Evolutionary conservation across 2,329 filamentous ascomycete genomes (phyloP).

Genomic region (Paraphoma chrysanthemicola): DNA sequence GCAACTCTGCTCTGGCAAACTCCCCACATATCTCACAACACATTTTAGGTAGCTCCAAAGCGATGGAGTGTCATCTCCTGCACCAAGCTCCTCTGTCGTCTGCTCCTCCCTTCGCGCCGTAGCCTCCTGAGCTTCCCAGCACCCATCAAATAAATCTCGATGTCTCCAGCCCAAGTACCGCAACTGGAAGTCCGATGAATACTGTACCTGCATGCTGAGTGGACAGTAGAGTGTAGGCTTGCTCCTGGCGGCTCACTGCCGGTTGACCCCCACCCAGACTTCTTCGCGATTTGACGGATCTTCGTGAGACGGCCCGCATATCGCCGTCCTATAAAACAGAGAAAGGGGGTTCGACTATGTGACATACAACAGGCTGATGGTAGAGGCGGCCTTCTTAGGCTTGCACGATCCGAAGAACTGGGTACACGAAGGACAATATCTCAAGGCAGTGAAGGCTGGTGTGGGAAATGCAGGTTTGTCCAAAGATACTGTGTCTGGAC

Average conservation of each 20-base stretch:
- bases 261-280: background rate
- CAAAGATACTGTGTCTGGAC: background rate
- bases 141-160: background rate
- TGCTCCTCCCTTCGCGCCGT: background rate
- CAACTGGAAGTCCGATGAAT: background rate
- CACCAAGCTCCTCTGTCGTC: background rate
- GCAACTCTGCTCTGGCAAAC: too few species aligned
- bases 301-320: background rate
- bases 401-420: slow-evolving; percentile 34
- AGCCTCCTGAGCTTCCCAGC: background rate
- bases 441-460: background rate
- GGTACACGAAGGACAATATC: slow-evolving; percentile 16
- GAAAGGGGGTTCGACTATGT: slow-evolving; percentile 33
- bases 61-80: background rate
- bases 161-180: background rate
- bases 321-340: slow-evolving; percentile 38
- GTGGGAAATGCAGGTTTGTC: background rate
- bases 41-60: too few species aligned
- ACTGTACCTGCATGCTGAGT: background rate
- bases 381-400: slow-evolving; percentile 39
- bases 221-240: background rate
- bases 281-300: background rate
- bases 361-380: slow-evolving; percentile 33
- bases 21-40: too few species aligned
- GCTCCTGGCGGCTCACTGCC: background rate